Base-by-base conservation (phyloP, 2,329 filamentous ascomycete genomes). In the Coniochaeta sp. region DNA sequence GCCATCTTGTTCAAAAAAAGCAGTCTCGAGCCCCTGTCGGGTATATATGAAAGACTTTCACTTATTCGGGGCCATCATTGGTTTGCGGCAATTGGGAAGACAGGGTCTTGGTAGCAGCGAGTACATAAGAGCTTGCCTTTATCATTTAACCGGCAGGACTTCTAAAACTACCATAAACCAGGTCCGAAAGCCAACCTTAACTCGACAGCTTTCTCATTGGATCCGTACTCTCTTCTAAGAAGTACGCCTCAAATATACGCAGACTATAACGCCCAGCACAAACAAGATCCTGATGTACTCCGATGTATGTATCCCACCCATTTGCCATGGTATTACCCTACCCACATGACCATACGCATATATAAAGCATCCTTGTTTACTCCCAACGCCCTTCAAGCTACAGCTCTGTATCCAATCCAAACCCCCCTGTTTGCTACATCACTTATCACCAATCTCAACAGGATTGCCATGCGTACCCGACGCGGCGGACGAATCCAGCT, bases 361-460 rank as follows among this genome's bases (percentile, higher is more conserved):
- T 28, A 31, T 26, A 26, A 24, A 47, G 2, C 19, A 14, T 14
- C 22, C 19, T 6, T 2, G 19, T 7, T n/a, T 14, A 31, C 47
- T 31, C 47, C 43, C 26, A 52, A 28, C 31, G 24, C 1, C 47
- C 47, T 52, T 36, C 31, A 33, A 33, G n/a, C n/a, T n/a, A n/a
- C n/a, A n/a, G n/a, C n/a, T n/a, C n/a, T n/a, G n/a, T n/a, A n/a
- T n/a, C n/a, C n/a, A n/a, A n/a, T n/a, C n/a, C n/a, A 31, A 31
- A 31, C 28, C 28, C 5, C 5, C 5, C 28, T 31, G 28, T 31
- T 5, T 6, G 24, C 12, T 17, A n/a, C 22, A 31, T 31, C 26
- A 52, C 47, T 31, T 52, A 28, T 52, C 60, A 9, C 55, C 60
- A 61, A 66, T 66, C 62, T 66, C 65, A 0, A 60, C 63, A 0